Percentiles rank a stretch among this genome's conserved stretches.
Evolutionary conservation across 345 rosid species (phyloP).

Genomic region (Euphorbia tirucalli): DNA sequence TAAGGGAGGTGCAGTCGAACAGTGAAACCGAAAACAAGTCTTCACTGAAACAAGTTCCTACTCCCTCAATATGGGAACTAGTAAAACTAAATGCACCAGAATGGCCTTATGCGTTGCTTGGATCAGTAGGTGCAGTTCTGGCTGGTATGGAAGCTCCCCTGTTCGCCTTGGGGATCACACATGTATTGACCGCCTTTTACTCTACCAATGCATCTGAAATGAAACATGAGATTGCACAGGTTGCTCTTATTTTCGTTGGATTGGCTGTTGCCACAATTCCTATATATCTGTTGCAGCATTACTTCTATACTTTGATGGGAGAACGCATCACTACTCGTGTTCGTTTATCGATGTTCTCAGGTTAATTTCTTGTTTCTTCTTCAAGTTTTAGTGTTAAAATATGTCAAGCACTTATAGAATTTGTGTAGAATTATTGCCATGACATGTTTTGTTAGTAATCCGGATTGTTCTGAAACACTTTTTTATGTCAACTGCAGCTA

Average conservation of each 20-base stretch:
- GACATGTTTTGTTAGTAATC: background rate
- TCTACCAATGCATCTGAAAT: constrained; percentile 40
- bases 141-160: constrained; percentile 72
- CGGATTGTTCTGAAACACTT: constrained; percentile 7
- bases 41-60: constrained; percentile 4
- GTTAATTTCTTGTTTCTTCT: constrained; percentile 31
- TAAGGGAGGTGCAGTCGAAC: constrained; percentile 12
- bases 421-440: no score
- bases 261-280: constrained; percentile 53
- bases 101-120: constrained; percentile 78
- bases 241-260: constrained; percentile 49
- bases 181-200: constrained; percentile 62
- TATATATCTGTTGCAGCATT: constrained; percentile 65
- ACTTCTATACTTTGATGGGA: constrained; percentile 80
- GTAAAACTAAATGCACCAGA: constrained; percentile 74
- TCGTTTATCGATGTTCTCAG: constrained; percentile 69
- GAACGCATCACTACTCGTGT: constrained; percentile 74
- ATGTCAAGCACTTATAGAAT: no score
- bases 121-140: constrained; percentile 72
- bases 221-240: constrained; percentile 43
- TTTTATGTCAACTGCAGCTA: constrained; percentile 49
- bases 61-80: constrained; percentile 53
- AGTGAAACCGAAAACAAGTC: constrained; percentile 27
- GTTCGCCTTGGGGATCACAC: constrained; percentile 68
- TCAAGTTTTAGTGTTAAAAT: background rate